Conservation (phyloP, 2,329 filamentous ascomycete genomes). For the Aspergillus luchuensis region DNA sequence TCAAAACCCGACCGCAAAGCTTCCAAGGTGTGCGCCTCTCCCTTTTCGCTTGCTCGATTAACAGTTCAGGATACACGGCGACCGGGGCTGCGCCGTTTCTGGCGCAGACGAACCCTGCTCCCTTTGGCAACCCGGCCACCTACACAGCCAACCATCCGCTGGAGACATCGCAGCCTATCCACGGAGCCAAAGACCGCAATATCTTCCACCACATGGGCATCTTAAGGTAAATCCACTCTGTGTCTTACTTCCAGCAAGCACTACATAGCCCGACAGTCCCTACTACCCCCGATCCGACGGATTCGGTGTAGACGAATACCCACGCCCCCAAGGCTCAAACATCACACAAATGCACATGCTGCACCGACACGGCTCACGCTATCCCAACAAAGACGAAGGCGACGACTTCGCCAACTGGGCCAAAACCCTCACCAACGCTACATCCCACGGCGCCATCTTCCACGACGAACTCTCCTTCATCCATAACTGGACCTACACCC, state of each 20-base stretch:
- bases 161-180: constrained; percentile 69
- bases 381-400: constrained; percentile 64
- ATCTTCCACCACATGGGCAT: constrained; percentile 73
- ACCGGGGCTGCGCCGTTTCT: constrained; percentile 71
- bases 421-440: constrained; percentile 58
- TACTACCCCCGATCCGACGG: constrained; percentile 66
- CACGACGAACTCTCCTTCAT: constrained; percentile 1
- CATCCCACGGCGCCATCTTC: constrained; percentile 39
- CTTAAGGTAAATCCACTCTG: constrained; percentile 44
- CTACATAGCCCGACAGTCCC: constrained; percentile 46
- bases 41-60: not conserved
- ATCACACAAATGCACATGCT: constrained; percentile 73
- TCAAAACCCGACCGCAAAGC: not conserved
- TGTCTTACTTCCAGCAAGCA: too few species aligned
- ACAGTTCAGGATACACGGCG: constrained; percentile 29
- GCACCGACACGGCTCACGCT: constrained; percentile 71
- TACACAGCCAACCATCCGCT: constrained; percentile 71
- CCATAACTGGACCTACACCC: constrained; percentile 53
- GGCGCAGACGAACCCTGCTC: constrained; percentile 68
- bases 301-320: constrained; percentile 73
- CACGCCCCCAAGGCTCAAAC: constrained; percentile 65
- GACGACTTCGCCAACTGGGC: constrained; percentile 60
- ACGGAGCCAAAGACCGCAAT: constrained; percentile 60
- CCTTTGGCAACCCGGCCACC: constrained; percentile 58
- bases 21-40: not conserved